Evolutionary conservation across 2,329 filamentous ascomycete species (phyloP), one percentile per base, ranked within the genome.

Genomic region (Camptophora hylomeconis): DNA sequence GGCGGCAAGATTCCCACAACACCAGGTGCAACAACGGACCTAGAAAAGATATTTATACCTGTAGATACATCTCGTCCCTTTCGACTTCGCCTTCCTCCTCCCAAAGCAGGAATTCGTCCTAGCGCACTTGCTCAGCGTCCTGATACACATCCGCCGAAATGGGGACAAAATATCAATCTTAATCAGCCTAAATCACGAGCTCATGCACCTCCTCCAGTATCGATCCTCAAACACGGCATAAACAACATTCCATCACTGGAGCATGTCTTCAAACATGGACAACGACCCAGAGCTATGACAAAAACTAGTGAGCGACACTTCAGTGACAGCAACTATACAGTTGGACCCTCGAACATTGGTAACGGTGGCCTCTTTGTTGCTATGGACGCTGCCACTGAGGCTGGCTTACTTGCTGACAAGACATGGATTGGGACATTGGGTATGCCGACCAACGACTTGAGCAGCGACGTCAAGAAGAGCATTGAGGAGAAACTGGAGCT

Each of bases 331-430:
- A 67, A 77, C 28, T 95, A 86, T 80, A 76, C 68, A 18, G 72
- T 95, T 19, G 79, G 84, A 36, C 75, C 77, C 32, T 81, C 84
- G 1, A 78, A 92, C 32, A 83, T 92, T 56, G 87, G 87, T 33
- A 95, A 95, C 48, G 86, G 84, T 13, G 89, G 87, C 12, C 67
- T 95, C 26, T 75, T 80, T 45, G 94, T 93, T 50, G 87, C 87
- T 3, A 75, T 89, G 18, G 74, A 81, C 38, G 82, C 83, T 10
- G 79, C 81, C 2, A 65, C 71, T 10, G 70, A 81, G 25, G 71
- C 75, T 31, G 77, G 75, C 12, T 67, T 69, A 37, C 58, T 83
- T 7, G 65, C 69, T 12, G 80, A 92, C 31, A 78, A 82, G 48
- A 78, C 76, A n/a, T 92, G 81, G 75, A 79, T 95, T 4, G 87